Base-by-base conservation (phyloP, 805 yeast species). In the Torulaspora quercuum region DNA sequence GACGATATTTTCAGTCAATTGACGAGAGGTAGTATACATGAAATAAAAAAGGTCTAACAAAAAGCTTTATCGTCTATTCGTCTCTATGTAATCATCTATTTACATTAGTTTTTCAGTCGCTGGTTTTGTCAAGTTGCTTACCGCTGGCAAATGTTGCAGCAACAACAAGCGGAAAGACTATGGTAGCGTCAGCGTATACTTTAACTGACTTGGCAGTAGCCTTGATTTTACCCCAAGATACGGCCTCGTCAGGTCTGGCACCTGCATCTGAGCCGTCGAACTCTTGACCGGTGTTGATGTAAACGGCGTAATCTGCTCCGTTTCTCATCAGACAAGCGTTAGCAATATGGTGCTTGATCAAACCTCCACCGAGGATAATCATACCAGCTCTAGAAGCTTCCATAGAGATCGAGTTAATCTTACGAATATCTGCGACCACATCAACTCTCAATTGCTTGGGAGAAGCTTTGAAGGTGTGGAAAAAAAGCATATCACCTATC, bases 261-360 rank as follows among this genome's bases (percentile, higher is more conserved):
- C 98, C 98, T 7, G 98, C 97, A 63, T 92, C 98, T 15, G 96
- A 86, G 30, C 98, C 98, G 59, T 92, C 99, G 53, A 88, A 92
- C 61, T 92, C 99, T 67, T 92, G 97, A 30, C 96, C 98, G 10
- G 99, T 92, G 65, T 92, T 92, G 61, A 92, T 90, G 65, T 77
- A 92, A 12, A 92, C 96, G 5, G 98, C 97, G 59, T 81, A 87
- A 61, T 92, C 99, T 14, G 99, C 98, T 55, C 99, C 99, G 54
- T 92, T 94, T 71, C 99, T 82, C 99, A 92, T 92, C 52, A 92
- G 70, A 60, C 97, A 90, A 9, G 99, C 98, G 57, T 92, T 92
- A 54, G 95, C 89, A 52, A 92, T 92, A 60, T 92, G 99, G 61
- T 92, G 99, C 67, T 92, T 92, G 55, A 92, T 76, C 40, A 92